A percentile compares a stretch with the other conserved stretches of the same genome.
Evolutionary conservation across 2,329 filamentous ascomycete genomes (phyloP).

Genomic region (Chaetomium globosum): DNA sequence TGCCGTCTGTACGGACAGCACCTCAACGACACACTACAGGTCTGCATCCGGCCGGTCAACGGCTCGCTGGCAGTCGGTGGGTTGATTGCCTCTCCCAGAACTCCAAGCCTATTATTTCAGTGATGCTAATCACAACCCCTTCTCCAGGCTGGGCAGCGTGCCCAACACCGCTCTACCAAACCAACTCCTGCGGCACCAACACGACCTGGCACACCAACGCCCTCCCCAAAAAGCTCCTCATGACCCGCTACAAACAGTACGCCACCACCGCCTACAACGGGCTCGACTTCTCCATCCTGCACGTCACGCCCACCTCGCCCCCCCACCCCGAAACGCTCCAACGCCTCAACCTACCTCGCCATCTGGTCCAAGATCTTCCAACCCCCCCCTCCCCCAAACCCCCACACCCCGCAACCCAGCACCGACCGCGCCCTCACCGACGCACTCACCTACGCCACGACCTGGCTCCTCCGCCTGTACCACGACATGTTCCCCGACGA

Average conservation of each 20-base stretch:
- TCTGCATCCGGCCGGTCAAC: slow-evolving; percentile 15
- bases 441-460: slow-evolving; percentile 4
- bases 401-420: neutral
- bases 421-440: neutral
- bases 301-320: slow-evolving; percentile 9
- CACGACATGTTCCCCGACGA: slow-evolving; percentile 22
- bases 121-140: neutral
- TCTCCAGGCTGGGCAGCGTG: slow-evolving; percentile 16
- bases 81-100: neutral
- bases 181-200: neutral
- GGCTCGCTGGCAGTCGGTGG: slow-evolving; percentile 11
- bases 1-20: slow-evolving; percentile 13
- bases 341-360: slow-evolving; percentile 9
- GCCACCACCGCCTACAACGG: slow-evolving; percentile 15
- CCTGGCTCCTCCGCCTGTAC: slow-evolving; percentile 21
- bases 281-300: slow-evolving; percentile 17
- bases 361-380: neutral
- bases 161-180: slow-evolving; percentile 1
- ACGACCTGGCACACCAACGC: slow-evolving; percentile 4
- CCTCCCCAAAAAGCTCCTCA: slow-evolving; percentile 2
- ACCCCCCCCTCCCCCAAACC: neutral
- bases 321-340: slow-evolving; percentile 6
- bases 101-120: neutral
- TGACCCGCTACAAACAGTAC: slow-evolving; percentile 22
- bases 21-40: slow-evolving; percentile 15